These are phyloP conservation scores for Hygrophoropsis aurantiaca DNA, from an alignment of 768 basidiomycete genomes.

Conservation along the genomic window DNA sequence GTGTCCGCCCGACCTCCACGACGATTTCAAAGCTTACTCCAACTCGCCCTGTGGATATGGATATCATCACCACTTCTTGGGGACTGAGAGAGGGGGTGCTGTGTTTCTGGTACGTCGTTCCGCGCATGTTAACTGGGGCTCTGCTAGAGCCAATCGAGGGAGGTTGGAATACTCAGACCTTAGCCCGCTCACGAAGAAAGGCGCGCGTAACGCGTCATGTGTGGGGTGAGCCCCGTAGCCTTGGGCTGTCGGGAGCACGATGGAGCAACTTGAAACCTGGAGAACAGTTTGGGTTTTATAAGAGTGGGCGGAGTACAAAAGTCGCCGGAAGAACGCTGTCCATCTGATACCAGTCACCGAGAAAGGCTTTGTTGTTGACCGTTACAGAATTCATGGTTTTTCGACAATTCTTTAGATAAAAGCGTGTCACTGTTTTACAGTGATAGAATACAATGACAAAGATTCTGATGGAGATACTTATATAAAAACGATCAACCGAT, in stretches of 20 bases:
- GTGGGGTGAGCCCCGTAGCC: conserved; percentile 28
- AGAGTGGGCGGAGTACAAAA: too few species aligned
- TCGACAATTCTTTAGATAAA: too few species aligned
- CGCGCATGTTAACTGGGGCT: conserved; percentile 24
- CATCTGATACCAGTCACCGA: too few species aligned
- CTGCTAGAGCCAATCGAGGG: conserved; percentile 28
- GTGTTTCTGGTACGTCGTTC: conserved; percentile 30
- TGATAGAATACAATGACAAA: too few species aligned
- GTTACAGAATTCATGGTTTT: too few species aligned
- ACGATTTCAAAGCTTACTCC: conserved; percentile 27
- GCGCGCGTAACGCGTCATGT: conserved; percentile 17
- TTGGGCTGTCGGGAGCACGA: conserved; percentile 19
- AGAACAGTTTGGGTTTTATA: too few species aligned
- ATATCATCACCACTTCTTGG: too few species aligned
- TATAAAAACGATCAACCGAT: too few species aligned
- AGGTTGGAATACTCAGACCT: conserved; percentile 31
- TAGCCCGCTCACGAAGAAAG: conserved; percentile 30
- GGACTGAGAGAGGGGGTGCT: conserved; percentile 2
- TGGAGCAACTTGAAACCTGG: background rate
- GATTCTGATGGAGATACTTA: too few species aligned
- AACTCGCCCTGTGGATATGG: conserved; percentile 8
- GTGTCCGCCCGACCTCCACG: conserved; percentile 24
- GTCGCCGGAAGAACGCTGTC: too few species aligned
- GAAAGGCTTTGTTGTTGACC: too few species aligned
- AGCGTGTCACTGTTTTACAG: too few species aligned